phyloP scores from a whole-genome alignment of 75 land plant species.

The Sequoia sempervirens region DNA sequence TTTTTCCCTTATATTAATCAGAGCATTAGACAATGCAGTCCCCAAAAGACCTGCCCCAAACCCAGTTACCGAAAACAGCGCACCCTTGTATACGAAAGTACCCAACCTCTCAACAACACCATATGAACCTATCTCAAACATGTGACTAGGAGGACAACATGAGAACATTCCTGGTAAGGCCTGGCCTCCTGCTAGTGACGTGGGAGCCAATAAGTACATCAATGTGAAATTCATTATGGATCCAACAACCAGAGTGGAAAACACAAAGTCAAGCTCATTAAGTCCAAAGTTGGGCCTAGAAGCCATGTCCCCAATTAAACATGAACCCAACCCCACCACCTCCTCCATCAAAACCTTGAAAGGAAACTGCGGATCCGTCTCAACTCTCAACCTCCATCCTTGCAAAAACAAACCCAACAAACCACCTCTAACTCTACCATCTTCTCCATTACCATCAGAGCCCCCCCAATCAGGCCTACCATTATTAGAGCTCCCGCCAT shows the following conservation, averaged over 20 bases:
- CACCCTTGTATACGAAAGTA: slow-evolving; percentile 36
- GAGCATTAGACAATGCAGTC: slow-evolving; percentile 24
- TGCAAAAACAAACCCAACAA: slow-evolving; percentile 17
- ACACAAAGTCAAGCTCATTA: slow-evolving; percentile 39
- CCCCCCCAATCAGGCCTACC: slow-evolving; percentile 16
- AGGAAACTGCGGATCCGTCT: slow-evolving; percentile 29
- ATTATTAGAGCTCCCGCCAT: slow-evolving; percentile 6
- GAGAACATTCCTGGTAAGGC: slow-evolving; percentile 22
- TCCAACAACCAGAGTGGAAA: slow-evolving; percentile 36
- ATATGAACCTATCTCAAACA: slow-evolving; percentile 34
- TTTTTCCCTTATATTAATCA: slow-evolving; percentile 23
- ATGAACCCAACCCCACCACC: slow-evolving; percentile 32
- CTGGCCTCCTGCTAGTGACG: slow-evolving; percentile 10
- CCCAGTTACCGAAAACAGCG: slow-evolving; percentile 25
- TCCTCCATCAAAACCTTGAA: slow-evolving; percentile 38
- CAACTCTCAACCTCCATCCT: slow-evolving; percentile 25
- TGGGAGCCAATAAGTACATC: slow-evolving; percentile 42
- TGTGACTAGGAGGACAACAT: slow-evolving; percentile 36
- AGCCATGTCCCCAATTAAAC: slow-evolving; percentile 35
- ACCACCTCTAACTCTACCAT: slow-evolving; percentile 11
- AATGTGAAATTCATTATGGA: slow-evolving; percentile 21
- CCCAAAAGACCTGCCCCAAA: slow-evolving; percentile 38
- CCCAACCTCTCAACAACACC: slow-evolving; percentile 22
- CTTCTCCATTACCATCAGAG: slow-evolving; percentile 6
- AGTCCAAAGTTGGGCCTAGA: slow-evolving; percentile 35